Evolutionary conservation across 352 stramenopile genomes (phyloP).

Genomic region (Globisporangium solare): DNA sequence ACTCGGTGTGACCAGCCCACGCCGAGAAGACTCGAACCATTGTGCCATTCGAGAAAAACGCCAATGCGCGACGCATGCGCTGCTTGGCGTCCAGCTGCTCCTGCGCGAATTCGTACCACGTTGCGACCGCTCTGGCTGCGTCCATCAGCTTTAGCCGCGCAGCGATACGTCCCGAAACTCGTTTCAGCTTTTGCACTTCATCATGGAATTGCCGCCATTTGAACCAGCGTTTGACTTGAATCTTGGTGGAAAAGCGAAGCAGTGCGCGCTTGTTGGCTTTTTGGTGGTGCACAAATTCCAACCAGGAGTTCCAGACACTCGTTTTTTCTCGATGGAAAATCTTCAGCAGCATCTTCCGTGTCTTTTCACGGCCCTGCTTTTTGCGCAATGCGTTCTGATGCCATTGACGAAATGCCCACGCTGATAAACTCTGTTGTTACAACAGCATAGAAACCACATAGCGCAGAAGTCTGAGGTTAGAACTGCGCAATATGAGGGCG

Average conservation of each 20-base stretch:
- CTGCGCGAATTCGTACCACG: slow-evolving; percentile 64
- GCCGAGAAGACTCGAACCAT: slow-evolving; percentile 53
- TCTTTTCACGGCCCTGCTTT: slow-evolving; percentile 39
- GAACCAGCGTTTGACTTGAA: slow-evolving; percentile 62
- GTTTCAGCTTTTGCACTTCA: slow-evolving; percentile 29
- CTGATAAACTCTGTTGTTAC: slow-evolving; percentile 37
- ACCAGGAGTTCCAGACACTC: slow-evolving; percentile 55
- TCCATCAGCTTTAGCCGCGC: slow-evolving; percentile 39
- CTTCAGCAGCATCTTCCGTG: slow-evolving; percentile 37
- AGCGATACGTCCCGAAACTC: slow-evolving; percentile 37
- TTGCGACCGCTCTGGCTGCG: slow-evolving; percentile 37
- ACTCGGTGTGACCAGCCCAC: slow-evolving; percentile 37
- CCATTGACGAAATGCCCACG: slow-evolving; percentile 75
- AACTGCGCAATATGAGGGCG: no score
- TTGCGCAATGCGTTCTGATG: slow-evolving; percentile 30
- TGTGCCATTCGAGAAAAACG: slow-evolving; percentile 57
- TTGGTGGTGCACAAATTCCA: slow-evolving; percentile 45
- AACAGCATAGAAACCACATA: neutral
- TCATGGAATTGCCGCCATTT: slow-evolving; percentile 47
- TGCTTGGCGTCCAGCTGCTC: slow-evolving; percentile 46
- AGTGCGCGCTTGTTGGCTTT: slow-evolving; percentile 54
- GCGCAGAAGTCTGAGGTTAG: no score
- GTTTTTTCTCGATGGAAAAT: slow-evolving; percentile 53
- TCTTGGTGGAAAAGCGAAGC: slow-evolving; percentile 52
- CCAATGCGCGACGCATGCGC: slow-evolving; percentile 42